These are phyloP conservation scores for Fomitopsis palustris DNA, from an alignment of 1,284 basidiomycete genomes.

Conservation along the genomic window DNA sequence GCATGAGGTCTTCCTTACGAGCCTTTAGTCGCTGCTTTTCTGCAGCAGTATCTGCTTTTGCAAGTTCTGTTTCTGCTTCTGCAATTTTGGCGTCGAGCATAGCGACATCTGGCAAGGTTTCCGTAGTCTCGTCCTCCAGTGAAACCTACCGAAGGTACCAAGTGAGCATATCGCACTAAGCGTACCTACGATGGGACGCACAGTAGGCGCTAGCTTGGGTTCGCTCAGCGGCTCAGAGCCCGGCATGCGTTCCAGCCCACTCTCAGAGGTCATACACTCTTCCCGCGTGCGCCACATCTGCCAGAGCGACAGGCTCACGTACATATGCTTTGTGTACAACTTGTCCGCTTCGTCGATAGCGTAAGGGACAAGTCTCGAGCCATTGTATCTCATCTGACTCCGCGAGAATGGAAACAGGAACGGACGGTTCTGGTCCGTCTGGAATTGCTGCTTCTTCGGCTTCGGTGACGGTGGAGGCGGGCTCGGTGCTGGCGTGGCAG, in stretches of 20 bases:
- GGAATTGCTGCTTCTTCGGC: constrained; percentile 98
- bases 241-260: constrained; percentile 81
- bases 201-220: constrained; percentile 32
- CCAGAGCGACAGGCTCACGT: constrained; percentile 83
- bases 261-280: constrained; percentile 92
- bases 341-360: constrained; percentile 95
- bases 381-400: constrained; percentile 36
- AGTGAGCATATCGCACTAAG: background rate
- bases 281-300: constrained; percentile 96
- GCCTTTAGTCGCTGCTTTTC: constrained; percentile 68
- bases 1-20: constrained; percentile 74
- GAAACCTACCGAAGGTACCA: constrained; percentile 9
- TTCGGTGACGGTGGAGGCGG: constrained; percentile 81
- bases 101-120: constrained; percentile 64
- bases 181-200: constrained; percentile 21
- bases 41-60: constrained; percentile 45
- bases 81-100: constrained; percentile 69
- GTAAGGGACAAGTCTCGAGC: constrained; percentile 78
- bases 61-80: constrained; percentile 59
- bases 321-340: constrained; percentile 89
- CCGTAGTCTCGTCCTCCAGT: constrained; percentile 57
- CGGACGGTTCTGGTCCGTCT: constrained; percentile 93
- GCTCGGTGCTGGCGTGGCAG: constrained; percentile 84
- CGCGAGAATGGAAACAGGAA: constrained; percentile 95
- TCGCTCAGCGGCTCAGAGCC: constrained; percentile 47